Conservation (phyloP, 2,329 filamentous ascomycete genomes). For the Hyphodiscus sp. region DNA sequence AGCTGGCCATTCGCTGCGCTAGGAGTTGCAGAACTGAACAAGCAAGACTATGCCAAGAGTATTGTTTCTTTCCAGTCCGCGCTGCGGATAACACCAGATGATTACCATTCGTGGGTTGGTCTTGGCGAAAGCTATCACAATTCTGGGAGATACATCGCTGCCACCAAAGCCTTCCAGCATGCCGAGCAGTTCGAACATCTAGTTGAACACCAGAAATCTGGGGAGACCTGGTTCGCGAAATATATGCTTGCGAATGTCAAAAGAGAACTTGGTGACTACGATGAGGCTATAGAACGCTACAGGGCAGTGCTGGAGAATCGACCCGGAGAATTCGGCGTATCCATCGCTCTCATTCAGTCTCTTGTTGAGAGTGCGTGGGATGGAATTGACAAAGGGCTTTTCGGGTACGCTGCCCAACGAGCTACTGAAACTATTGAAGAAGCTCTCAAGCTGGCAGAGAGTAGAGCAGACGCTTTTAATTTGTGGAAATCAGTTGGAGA, state of each 20-base stretch:
- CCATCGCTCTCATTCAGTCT: slow-evolving; percentile 82
- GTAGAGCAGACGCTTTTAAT: slow-evolving; percentile 72
- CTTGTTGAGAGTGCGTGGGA: slow-evolving; percentile 75
- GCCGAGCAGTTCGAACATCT: slow-evolving; percentile 69
- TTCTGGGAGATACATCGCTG: slow-evolving; percentile 89
- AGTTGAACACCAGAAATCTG: slow-evolving; percentile 45
- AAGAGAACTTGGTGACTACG: slow-evolving; percentile 83
- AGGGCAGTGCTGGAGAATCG: slow-evolving; percentile 62
- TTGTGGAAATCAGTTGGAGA: slow-evolving; percentile 92
- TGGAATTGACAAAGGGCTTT: slow-evolving; percentile 74
- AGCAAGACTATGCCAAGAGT: slow-evolving; percentile 81
- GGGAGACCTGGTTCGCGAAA: slow-evolving; percentile 87
- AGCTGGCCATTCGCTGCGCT: slow-evolving; percentile 96
- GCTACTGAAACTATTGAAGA: slow-evolving; percentile 64
- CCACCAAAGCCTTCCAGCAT: slow-evolving; percentile 82
- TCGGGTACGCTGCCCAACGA: slow-evolving; percentile 71
- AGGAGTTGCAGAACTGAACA: slow-evolving; percentile 90
- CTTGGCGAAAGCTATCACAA: slow-evolving; percentile 97
- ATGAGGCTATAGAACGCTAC: slow-evolving; percentile 75
- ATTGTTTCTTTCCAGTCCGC: slow-evolving; percentile 90
- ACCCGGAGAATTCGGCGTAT: slow-evolving; percentile 75
- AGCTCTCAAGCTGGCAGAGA: slow-evolving; percentile 53
- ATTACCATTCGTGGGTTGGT: slow-evolving; percentile 95
- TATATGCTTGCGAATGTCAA: slow-evolving; percentile 97
- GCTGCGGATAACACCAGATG: slow-evolving; percentile 71